Evolutionary conservation across 1,139 yeast genomes (phyloP).

Genomic region (Hyphopichia fennica): DNA sequence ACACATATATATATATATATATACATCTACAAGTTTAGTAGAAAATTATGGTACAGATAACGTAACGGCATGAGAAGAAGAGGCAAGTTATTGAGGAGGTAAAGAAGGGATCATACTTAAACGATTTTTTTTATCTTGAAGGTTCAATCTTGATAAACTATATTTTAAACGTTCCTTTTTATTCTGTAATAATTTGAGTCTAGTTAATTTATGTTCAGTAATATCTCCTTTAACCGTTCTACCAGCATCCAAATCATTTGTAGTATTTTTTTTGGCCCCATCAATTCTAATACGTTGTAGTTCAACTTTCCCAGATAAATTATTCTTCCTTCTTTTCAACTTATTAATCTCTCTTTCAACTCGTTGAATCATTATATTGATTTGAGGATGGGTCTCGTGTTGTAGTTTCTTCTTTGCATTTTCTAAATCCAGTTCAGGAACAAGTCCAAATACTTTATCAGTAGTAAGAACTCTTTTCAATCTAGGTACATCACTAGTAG

Average conservation of each 20-base stretch:
- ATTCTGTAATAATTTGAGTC: constrained; percentile 33
- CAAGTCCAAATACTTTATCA: constrained; percentile 40
- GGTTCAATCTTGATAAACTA: constrained; percentile 24
- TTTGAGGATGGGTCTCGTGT: constrained; percentile 35
- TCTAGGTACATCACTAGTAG: constrained; percentile 36
- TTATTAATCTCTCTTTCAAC: constrained; percentile 35
- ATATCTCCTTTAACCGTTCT: constrained; percentile 10
- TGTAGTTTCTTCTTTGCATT: constrained; percentile 34
- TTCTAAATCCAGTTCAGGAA: constrained; percentile 42
- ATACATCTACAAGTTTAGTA: neutral
- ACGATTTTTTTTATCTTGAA: constrained; percentile 20
- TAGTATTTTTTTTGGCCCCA: constrained; percentile 16
- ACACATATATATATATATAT: neutral
- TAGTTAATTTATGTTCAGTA: constrained; percentile 26
- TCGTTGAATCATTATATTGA: constrained; percentile 28
- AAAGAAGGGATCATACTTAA: constrained; percentile 17
- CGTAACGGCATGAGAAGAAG: neutral
- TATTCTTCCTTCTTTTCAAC: constrained; percentile 24
- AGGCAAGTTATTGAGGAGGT: constrained; percentile 10
- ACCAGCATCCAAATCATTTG: constrained; percentile 7
- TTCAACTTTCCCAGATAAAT: constrained; percentile 30
- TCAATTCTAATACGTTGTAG: constrained; percentile 33
- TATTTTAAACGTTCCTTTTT: constrained; percentile 41
- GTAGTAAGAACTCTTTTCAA: constrained; percentile 34
- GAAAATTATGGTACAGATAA: too few relatives aligned